These are phyloP conservation scores for Adansonia digitata DNA, from an alignment of 345 rosid species.

Conservation along the genomic window DNA sequence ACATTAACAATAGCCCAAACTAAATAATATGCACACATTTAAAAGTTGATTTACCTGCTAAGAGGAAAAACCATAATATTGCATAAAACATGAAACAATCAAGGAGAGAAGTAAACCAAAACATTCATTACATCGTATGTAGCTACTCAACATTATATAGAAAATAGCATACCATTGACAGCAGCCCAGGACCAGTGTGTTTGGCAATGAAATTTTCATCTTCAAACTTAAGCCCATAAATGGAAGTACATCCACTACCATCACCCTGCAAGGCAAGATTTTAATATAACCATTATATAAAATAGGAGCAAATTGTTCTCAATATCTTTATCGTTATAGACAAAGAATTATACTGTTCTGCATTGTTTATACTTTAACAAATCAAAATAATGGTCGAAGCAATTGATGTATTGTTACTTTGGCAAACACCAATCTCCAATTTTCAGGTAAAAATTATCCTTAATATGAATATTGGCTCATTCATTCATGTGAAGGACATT, in stretches of 20 bases:
- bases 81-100: neutral
- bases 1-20: neutral
- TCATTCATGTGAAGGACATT: neutral
- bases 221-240: conserved; percentile 80
- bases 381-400: neutral
- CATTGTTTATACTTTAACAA: neutral
- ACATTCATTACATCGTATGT: neutral
- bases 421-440: neutral
- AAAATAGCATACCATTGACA: conserved; percentile 68
- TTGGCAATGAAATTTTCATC: conserved; percentile 88
- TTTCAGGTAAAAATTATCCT: neutral
- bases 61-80: neutral
- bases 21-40: neutral
- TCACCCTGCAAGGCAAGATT: conserved; percentile 58
- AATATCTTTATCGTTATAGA: neutral
- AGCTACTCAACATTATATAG: conserved; percentile 6
- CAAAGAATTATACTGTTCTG: neutral
- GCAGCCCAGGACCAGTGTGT: conserved; percentile 94
- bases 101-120: neutral
- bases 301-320: neutral
- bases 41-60: neutral
- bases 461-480: neutral
- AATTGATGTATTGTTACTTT: neutral
- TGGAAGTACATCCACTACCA: conserved; percentile 86
- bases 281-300: neutral